Evolutionary conservation across 805 yeast genomes (phyloP).

Genomic region (baker's yeast (Saccharomyces cerevisiae)): DNA sequence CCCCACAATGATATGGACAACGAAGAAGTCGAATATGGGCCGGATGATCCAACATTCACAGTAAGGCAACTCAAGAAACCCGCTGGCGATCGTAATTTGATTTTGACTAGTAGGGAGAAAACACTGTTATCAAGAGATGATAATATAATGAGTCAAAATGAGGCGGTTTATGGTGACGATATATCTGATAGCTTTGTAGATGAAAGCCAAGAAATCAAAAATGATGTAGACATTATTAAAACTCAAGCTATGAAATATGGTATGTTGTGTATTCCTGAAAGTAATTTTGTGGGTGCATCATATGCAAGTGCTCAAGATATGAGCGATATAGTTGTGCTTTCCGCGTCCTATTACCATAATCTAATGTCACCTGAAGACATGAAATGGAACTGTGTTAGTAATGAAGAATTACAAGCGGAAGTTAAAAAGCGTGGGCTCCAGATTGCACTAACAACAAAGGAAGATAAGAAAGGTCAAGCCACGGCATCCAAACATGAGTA

Average conservation of each 20-base stretch:
- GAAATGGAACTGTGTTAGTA: slow-evolving; percentile 38
- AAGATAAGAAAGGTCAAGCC: neutral
- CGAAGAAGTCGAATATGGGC: slow-evolving; percentile 19
- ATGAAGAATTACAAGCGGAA: slow-evolving; percentile 38
- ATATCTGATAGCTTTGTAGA: slow-evolving; percentile 4
- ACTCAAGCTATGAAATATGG: slow-evolving; percentile 40
- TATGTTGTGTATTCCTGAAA: slow-evolving; percentile 47
- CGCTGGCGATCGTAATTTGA: slow-evolving; percentile 20
- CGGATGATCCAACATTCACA: slow-evolving; percentile 22
- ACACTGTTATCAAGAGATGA: slow-evolving; percentile 4
- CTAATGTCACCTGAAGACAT: slow-evolving; percentile 39
- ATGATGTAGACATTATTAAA: slow-evolving; percentile 26
- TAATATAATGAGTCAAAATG: slow-evolving; percentile 9
- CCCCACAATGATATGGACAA: slow-evolving; percentile 5
- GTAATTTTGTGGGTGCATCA: slow-evolving; percentile 57
- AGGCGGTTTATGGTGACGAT: slow-evolving; percentile 6
- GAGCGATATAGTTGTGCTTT: slow-evolving; percentile 52
- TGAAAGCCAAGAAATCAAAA: slow-evolving; percentile 5
- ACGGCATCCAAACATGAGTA: neutral
- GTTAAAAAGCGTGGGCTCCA: slow-evolving; percentile 44
- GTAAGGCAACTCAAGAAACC: slow-evolving; percentile 15
- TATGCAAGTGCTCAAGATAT: slow-evolving; percentile 47
- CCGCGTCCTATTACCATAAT: slow-evolving; percentile 55
- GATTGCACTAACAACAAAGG: neutral
- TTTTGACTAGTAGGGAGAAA: neutral